phyloP scores from a whole-genome alignment of 176 grass and related monocot species.

The Stipa capillata region DNA sequence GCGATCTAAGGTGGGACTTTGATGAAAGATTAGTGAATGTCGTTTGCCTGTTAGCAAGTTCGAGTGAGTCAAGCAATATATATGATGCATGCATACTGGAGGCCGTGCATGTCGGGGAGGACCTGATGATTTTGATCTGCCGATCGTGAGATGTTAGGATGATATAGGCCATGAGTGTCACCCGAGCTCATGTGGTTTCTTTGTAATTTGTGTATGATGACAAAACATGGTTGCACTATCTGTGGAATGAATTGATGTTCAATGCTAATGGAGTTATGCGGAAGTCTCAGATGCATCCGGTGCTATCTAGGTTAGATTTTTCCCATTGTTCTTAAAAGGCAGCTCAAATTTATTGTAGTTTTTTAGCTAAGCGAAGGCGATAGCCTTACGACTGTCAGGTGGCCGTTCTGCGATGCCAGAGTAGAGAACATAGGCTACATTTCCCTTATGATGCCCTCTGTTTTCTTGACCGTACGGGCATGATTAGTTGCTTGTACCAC shows the following conservation, averaged over 20 bases:
- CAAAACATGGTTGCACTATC: background rate
- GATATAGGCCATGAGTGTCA: background rate
- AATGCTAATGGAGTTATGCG: background rate
- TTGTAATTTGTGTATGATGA: background rate
- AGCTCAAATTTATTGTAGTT: too few relatives aligned
- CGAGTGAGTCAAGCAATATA: background rate
- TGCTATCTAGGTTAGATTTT: too few relatives aligned
- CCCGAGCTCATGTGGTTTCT: background rate
- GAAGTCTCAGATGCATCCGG: background rate
- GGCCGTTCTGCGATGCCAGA: too few relatives aligned
- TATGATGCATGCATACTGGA: background rate
- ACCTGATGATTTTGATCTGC: background rate
- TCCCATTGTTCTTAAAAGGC: too few relatives aligned
- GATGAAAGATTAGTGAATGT: background rate
- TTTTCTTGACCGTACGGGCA: too few relatives aligned
- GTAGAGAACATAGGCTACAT: too few relatives aligned
- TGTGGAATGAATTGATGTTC: background rate
- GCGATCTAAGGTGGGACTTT: background rate
- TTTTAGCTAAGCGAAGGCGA: too few relatives aligned
- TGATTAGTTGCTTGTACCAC: too few relatives aligned
- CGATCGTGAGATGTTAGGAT: background rate
- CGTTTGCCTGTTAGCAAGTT: background rate
- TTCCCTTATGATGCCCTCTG: too few relatives aligned
- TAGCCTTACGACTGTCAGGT: too few relatives aligned
- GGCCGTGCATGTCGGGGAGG: background rate